Evolutionary conservation across 129 eudicot species (phyloP), one percentile per base, ranked within the genome.

Genomic region (Chrysanthemum seticuspe): DNA sequence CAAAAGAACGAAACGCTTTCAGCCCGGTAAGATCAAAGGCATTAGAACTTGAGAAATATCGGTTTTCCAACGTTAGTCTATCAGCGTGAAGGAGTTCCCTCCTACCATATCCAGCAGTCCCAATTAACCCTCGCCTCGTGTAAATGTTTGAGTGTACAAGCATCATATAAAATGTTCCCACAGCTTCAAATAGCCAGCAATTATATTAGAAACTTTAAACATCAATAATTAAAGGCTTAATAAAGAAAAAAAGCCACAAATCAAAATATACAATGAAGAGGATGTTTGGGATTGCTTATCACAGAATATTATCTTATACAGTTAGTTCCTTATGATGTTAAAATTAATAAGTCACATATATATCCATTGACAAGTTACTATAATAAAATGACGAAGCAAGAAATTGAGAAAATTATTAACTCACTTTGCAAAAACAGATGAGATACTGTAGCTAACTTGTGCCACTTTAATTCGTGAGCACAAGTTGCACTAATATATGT

Each of bases 91-190:
- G 66, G 81, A 68, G 40, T 58, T 82, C 83, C 51, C 73, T 86
- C 73, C 45, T 51, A 55, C 64, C 67, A 68, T 74, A 83, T 70
- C 65, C 29, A 10, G 80, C 73, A 71, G 72, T 25, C 10, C 81
- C 86, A 80, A 74, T 31, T 53, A 82, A 14, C 61, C 79, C 86
- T 61, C 67, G 89, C 81, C 82, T 80, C 79, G 75, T 63, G 70
- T 75, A 80, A 75, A 63, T 63, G 78, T 70, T 81, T 7, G 82
- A 50, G 71, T 72, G 31, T 44, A 71, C 40, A 47, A 84, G 84
- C 95, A 91, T 87, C 69, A 62, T 47, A 54, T 13, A 72, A 47
- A 64, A 50, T 69, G 40, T 62, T 58, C 71, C 85, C 81, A 82
- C 74, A 74, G 29, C 36, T 53, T 69, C 34, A n/a, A 75, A 66